Base-by-base conservation (phyloP, 2,329 filamentous ascomycete genomes). In the Exophiala spinifera region DNA sequence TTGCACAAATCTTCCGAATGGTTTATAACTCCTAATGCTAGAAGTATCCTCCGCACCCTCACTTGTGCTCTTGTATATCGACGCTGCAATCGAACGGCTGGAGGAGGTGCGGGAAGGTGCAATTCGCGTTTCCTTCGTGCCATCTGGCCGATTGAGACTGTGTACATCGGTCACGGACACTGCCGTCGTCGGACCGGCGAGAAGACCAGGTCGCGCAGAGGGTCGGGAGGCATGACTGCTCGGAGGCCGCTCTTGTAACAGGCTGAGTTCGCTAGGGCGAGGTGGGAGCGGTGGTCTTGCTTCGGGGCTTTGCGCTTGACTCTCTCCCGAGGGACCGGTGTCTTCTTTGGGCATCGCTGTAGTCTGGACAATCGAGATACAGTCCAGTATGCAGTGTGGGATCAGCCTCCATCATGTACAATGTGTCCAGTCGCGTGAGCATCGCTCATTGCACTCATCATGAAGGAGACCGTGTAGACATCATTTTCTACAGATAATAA, bases 151-250 rank as follows among this genome's bases (percentile, higher is more conserved):
- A 1, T 85, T 84, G 46, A 91, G 78, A 0, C 87, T 89, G 63
- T 89, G 87, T 51, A 91, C 86, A 62, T 92, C 91, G 58, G 91
- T 80, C 14, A 89, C 81, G 0, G 90, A 92, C 13, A 97, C 67
- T 8, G 91, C 91, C 1, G 91, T 96, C 3, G 91, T 96, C 45
- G 92, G 84, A 55, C 83, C 84, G 1, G 87, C 84, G 53, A 75
- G 72, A 20, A 78, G 63, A 28, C 63, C 66, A 23, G 70, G 62
- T 49, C 68, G 68, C 25, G 65, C 59, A n/a, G 64, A 55, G 25
- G 66, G 68, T 21, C 70, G 69, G 3, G 69, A 65, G 10, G 69
- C 43, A 55, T 62, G 49, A 37, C 56, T 53, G 19, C 59, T 56
- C 14, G 59, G 15, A 8, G 62, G 52, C 34, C 51, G 51, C 10